phyloP scores from a whole-genome alignment of 208 protist species.

The Leishmania guyanensis region DNA sequence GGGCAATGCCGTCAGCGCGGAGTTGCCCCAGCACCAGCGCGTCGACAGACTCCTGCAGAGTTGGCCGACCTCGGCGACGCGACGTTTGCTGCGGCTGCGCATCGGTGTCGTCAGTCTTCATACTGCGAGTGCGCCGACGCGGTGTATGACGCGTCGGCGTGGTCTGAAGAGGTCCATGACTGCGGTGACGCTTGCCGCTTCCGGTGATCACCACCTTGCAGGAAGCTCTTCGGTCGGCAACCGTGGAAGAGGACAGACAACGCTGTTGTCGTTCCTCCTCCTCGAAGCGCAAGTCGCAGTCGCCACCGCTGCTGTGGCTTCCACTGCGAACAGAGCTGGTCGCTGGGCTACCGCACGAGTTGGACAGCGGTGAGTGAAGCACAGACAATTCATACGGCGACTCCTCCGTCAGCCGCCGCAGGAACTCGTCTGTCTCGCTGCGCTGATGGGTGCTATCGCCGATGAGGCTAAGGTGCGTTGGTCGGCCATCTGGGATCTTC shows the following conservation, averaged over 20 bases:
- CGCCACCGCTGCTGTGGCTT: conserved; percentile 4
- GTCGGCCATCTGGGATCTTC: background rate
- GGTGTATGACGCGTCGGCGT: conserved; percentile 10
- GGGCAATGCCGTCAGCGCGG: conserved; percentile 53
- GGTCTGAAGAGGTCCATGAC: conserved; percentile 2
- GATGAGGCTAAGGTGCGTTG: background rate
- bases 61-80: conserved; percentile 17
- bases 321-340: conserved; percentile 4
- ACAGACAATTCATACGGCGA: conserved; percentile 31
- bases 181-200: conserved; percentile 19
- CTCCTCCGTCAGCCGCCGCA: conserved; percentile 31
- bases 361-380: background rate
- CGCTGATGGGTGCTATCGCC: conserved; percentile 4
- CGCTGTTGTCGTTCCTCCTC: conserved; percentile 3
- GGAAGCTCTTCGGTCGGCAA: background rate
- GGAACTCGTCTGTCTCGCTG: conserved; percentile 26
- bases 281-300: background rate
- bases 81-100: background rate
- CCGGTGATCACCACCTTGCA: background rate
- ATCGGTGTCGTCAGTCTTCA: background rate
- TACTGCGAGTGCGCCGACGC: conserved; percentile 12
- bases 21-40: conserved; percentile 66
- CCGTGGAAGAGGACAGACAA: background rate
- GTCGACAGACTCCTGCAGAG: conserved; percentile 53
- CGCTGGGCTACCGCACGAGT: background rate